Percentiles rank a stretch among this genome's conserved stretches.
Conservation (phyloP, 2,329 filamentous ascomycete genomes). For the Aspergillus sp. region DNA sequence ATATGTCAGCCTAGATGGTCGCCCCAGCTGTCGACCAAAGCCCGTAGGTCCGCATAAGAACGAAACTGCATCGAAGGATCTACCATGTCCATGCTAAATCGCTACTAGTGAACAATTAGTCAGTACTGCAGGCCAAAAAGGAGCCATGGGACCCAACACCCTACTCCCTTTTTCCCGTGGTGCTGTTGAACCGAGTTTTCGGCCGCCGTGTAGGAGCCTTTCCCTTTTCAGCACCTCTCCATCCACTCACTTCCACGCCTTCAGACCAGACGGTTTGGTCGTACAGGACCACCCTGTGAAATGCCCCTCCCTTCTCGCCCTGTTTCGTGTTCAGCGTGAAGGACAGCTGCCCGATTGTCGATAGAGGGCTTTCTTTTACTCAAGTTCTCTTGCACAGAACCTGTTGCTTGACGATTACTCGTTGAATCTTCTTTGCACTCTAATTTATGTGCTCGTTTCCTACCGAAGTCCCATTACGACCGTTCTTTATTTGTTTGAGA, state of each 20-base stretch:
- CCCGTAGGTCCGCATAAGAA: conserved; percentile 8
- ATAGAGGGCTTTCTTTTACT: neutral
- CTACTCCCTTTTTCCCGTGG: conserved; percentile 13
- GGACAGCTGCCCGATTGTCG: neutral
- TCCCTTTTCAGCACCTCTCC: conserved; percentile 10
- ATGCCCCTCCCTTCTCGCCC: conserved; percentile 10
- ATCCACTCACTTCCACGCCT: conserved; percentile 5
- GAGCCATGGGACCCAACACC: conserved; percentile 13
- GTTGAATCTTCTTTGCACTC: too few relatives aligned
- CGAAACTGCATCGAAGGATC: conserved; percentile 12
- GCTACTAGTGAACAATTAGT: conserved; percentile 16
- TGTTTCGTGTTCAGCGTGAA: conserved; percentile 3
- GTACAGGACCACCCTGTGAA: conserved; percentile 10
- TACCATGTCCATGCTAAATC: conserved; percentile 9
- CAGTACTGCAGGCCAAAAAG: conserved; percentile 11
- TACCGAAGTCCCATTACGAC: neutral
- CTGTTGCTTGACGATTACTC: too few relatives aligned
- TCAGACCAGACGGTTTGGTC: conserved; percentile 4
- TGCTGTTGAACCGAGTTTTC: conserved; percentile 16
- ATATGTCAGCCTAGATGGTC: neutral
- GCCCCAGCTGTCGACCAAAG: neutral
- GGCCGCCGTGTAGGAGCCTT: conserved; percentile 13
- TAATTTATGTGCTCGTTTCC: neutral
- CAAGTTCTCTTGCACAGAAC: neutral
- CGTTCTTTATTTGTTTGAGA: neutral